Percentiles rank a stretch among this genome's conserved stretches.
Conservation (phyloP, 2,329 filamentous ascomycete species). For the Fusarium chlamydosporum region DNA sequence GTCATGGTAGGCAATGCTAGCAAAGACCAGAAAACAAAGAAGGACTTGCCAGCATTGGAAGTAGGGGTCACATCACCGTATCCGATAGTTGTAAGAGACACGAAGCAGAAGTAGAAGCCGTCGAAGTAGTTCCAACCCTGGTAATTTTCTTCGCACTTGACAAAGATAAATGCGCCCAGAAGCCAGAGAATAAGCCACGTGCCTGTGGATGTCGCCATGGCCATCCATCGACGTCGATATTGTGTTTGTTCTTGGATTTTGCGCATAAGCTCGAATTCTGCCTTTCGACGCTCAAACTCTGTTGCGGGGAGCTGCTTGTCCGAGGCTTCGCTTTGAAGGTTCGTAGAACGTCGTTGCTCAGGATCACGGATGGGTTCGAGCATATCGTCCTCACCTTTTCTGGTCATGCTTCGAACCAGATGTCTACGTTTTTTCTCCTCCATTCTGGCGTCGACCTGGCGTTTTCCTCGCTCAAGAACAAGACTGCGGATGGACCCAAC, state of each 20-base stretch:
- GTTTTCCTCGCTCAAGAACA: constrained; percentile 70
- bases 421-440: constrained; percentile 70
- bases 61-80: constrained; percentile 85
- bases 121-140: constrained; percentile 82
- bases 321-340: constrained; percentile 16
- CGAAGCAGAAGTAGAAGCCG: constrained; percentile 87
- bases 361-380: constrained; percentile 63
- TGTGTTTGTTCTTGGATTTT: constrained; percentile 78
- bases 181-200: constrained; percentile 85
- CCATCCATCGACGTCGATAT: constrained; percentile 79
- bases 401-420: constrained; percentile 62
- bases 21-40: constrained; percentile 94
- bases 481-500: constrained; percentile 82
- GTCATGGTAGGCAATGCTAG: constrained; percentile 91
- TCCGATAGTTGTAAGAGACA: constrained; percentile 85
- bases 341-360: constrained; percentile 16
- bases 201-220: constrained; percentile 75
- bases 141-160: constrained; percentile 64
- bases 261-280: constrained; percentile 85
- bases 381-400: constrained; percentile 62
- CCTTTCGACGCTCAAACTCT: constrained; percentile 73
- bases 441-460: constrained; percentile 68
- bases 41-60: constrained; percentile 83
- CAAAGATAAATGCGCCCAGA: constrained; percentile 81
- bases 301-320: constrained; percentile 40